Base-by-base conservation (phyloP, 192 early-diverging fungal species). In the Podila verticillata region DNA sequence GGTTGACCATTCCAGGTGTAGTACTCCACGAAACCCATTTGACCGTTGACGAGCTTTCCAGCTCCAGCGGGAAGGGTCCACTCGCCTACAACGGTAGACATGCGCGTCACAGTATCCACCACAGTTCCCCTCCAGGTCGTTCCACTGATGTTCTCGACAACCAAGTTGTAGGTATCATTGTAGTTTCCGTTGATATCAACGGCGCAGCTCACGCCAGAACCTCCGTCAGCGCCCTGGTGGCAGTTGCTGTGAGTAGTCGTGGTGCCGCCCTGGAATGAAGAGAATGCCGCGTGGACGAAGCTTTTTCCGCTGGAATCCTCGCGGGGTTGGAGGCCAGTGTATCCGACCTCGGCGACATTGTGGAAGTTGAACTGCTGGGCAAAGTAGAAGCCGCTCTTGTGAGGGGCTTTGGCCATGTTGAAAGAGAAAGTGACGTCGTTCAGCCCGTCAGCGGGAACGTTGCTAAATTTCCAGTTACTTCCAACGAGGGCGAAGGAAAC, bases 241-340 rank as follows among this genome's bases (percentile, higher is more conserved):
- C 61, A 63, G 61, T 63, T 63, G 20, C 5, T 10, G 24, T 63
- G 36, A 5, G 39, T 63, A 2, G 36, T 63, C 17, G 35, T 48
- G 19, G 61, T 44, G 2, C 61, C 61, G 17, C 39, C 36, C 39
- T 47, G 36, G 61, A 63, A 48, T 3, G 61, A 63, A 12, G 61
- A 63, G 12, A 63, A 63, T 2, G 47, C 36, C 1, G 20, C 39
- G 39, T 26, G 61, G 10, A 63, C 22, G 39, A 63, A 4, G 39
- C n/a, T n/a, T 9, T 63, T 39, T 19, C 61, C 61, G 4, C 47
- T 63, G 1, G 15, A 1, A 35, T 63, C 61, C 26, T 19, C 20
- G 4, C 39, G 61, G 47, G 61, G 61, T n/a, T 63, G 61, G 24
- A 63, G 30, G 24, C 61, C 61, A 5, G 39, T 63, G 61, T 47